These are phyloP conservation scores for Cnidoscolus chayamansa DNA, from an alignment of 441 rosid genomes.

Conservation along the genomic window DNA sequence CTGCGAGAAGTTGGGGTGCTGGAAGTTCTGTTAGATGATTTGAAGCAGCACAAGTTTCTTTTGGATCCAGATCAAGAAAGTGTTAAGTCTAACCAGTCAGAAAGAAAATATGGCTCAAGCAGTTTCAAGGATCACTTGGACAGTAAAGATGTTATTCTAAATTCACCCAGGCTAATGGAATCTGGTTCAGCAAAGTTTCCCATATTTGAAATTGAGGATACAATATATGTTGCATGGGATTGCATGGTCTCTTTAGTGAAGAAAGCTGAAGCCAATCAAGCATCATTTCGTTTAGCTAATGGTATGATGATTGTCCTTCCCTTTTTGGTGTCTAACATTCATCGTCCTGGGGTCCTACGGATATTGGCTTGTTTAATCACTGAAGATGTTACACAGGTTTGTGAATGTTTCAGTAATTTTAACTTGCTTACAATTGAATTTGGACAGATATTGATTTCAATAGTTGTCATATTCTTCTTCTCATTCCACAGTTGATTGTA, in stretches of 20 bases:
- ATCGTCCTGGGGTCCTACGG: conserved; percentile 93
- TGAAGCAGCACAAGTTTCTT: conserved; percentile 95
- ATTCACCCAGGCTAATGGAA: conserved; percentile 90
- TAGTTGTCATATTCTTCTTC: conserved; percentile 6
- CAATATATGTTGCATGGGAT: conserved; percentile 93
- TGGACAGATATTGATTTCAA: conserved; percentile 15
- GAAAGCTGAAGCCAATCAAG: conserved; percentile 94
- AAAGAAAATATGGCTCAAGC: conserved; percentile 68
- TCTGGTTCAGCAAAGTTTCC: conserved; percentile 76
- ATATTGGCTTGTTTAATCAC: conserved; percentile 88
- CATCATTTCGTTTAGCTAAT: conserved; percentile 78
- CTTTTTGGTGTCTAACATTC: conserved; percentile 71
- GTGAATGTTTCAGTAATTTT: conserved; percentile 18
- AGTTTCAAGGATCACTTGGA: conserved; percentile 88
- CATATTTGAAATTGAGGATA: conserved; percentile 83
- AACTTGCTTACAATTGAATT: conserved; percentile 13
- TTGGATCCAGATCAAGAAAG: conserved; percentile 63
- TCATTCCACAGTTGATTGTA: background rate
- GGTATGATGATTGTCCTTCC: conserved; percentile 91
- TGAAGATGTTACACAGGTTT: conserved; percentile 89
- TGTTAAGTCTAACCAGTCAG: conserved; percentile 46
- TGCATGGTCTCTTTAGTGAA: conserved; percentile 89
- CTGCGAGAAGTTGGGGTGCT: conserved; percentile 97
- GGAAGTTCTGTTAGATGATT: conserved; percentile 92
- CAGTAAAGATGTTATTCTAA: conserved; percentile 74